Conservation (phyloP, 768 basidiomycete genomes). For the Coprinellus micaceus region DNA sequence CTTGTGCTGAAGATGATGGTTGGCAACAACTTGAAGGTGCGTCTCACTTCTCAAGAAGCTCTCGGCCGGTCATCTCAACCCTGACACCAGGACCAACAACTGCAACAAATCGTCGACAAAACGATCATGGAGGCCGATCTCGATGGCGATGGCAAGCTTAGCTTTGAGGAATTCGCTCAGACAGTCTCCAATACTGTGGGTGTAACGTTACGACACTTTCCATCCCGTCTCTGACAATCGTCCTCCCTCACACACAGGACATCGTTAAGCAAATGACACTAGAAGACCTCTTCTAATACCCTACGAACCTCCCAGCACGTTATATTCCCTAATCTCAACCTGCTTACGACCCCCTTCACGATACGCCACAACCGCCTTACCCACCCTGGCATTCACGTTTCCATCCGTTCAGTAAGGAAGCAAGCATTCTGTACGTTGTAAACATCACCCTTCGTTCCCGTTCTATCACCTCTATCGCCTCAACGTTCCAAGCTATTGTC, state of each 20-base stretch:
- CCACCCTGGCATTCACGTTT: not conserved
- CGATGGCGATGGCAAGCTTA: constrained; percentile 95
- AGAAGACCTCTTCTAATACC: constrained; percentile 88
- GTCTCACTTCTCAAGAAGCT: too few relatives aligned
- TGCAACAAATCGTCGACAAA: constrained; percentile 99
- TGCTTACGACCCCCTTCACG: not conserved
- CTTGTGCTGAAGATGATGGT: constrained; percentile 99
- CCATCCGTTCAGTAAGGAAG: not conserved
- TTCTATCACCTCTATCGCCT: not conserved
- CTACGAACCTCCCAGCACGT: not conserved
- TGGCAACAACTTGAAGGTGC: constrained; percentile 94
- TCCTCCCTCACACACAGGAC: too few relatives aligned
- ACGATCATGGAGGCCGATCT: constrained; percentile 99
- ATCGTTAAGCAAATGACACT: constrained; percentile 99
- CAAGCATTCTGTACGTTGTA: not conserved
- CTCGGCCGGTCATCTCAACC: constrained; percentile 1
- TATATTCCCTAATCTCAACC: constrained; percentile 1
- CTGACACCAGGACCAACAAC: constrained; percentile 78
- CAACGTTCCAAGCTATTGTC: not conserved
- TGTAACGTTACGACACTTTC: too few relatives aligned
- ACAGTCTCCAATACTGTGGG: constrained; percentile 96
- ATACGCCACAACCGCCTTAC: not conserved
- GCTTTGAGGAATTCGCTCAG: constrained; percentile 93
- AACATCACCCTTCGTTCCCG: not conserved
- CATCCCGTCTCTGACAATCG: too few relatives aligned